These are phyloP conservation scores for Rhododendron ovatum DNA, from an alignment of 148 eudicot species.

Conservation along the genomic window DNA sequence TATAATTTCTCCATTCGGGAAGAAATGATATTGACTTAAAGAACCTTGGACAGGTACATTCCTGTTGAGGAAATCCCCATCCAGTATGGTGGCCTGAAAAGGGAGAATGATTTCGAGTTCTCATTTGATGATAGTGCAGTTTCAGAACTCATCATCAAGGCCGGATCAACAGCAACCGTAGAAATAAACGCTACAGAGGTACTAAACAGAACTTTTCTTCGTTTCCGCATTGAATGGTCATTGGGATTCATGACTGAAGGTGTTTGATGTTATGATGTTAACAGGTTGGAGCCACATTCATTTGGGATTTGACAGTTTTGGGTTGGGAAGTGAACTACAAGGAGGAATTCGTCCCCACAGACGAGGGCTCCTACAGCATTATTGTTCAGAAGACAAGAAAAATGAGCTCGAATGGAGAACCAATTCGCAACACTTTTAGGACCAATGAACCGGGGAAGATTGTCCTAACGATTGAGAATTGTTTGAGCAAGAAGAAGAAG, in stretches of 20 bases:
- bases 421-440: conserved; percentile 48
- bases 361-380: conserved; percentile 49
- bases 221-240: not conserved
- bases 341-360: conserved; percentile 60
- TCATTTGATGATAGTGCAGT: conserved; percentile 29
- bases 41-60: conserved; percentile 38
- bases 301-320: conserved; percentile 48
- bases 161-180: conserved; percentile 40
- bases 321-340: conserved; percentile 69
- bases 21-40: not conserved
- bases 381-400: conserved; percentile 47
- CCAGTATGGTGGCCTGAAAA: conserved; percentile 56
- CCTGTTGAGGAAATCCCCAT: conserved; percentile 44
- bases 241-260: not conserved
- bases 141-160: conserved; percentile 39
- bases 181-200: conserved; percentile 53
- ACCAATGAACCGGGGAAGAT: conserved; percentile 57
- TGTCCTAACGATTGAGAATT: conserved; percentile 48
- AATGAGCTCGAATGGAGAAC: conserved; percentile 26
- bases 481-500: conserved; percentile 42
- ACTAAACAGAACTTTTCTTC: not conserved
- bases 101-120: conserved; percentile 47
- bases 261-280: not conserved
- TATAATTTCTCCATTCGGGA: not conserved
- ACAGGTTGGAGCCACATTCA: conserved; percentile 41